phyloP scores from a whole-genome alignment of 2,329 filamentous ascomycete species.

The Cryphonectria japonica region DNA sequence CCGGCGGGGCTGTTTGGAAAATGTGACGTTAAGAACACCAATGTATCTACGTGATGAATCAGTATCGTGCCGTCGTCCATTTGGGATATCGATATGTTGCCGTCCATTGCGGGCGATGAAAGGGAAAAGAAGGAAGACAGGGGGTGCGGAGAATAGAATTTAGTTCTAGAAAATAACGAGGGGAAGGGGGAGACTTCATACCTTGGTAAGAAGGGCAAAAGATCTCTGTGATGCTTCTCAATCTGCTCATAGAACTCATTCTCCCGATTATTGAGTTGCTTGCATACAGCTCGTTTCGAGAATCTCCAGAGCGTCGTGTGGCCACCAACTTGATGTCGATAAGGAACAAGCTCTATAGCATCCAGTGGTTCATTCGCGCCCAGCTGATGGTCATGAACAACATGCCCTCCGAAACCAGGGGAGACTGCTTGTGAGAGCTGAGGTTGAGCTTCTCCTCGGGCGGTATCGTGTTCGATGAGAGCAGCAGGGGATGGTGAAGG shows the following conservation, averaged over 20 bases:
- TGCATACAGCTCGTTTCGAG: conserved; percentile 92
- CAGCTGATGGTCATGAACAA: conserved; percentile 56
- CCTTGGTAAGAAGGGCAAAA: conserved; percentile 90
- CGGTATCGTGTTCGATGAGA: conserved; percentile 36
- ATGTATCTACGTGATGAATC: conserved; percentile 71
- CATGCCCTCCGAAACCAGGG: conserved; percentile 51
- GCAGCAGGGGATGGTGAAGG: conserved; percentile 6
- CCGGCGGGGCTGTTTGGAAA: conserved; percentile 78
- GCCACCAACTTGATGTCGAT: conserved; percentile 95
- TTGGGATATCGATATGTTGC: too few relatives aligned
- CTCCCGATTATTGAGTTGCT: conserved; percentile 96
- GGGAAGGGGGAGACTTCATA: conserved; percentile 38
- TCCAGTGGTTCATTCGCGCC: conserved; percentile 69
- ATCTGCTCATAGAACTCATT: conserved; percentile 99
- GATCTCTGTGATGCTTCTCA: conserved; percentile 85
- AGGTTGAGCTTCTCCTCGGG: conserved; percentile 37
- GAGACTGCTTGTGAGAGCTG: conserved; percentile 45
- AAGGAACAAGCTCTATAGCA: conserved; percentile 94
- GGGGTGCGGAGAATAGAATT: too few relatives aligned
- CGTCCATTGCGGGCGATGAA: too few relatives aligned
- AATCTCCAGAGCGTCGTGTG: conserved; percentile 97
- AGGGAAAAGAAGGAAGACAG: too few relatives aligned
- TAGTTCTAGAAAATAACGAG: too few relatives aligned
- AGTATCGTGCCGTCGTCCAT: conserved; percentile 26
- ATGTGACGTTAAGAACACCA: conserved; percentile 94